A percentile compares a stretch with the other conserved stretches of the same genome.
phyloP scores from a whole-genome alignment of 805 yeast genomes.

The Metschnikowia baotianmanensis region DNA sequence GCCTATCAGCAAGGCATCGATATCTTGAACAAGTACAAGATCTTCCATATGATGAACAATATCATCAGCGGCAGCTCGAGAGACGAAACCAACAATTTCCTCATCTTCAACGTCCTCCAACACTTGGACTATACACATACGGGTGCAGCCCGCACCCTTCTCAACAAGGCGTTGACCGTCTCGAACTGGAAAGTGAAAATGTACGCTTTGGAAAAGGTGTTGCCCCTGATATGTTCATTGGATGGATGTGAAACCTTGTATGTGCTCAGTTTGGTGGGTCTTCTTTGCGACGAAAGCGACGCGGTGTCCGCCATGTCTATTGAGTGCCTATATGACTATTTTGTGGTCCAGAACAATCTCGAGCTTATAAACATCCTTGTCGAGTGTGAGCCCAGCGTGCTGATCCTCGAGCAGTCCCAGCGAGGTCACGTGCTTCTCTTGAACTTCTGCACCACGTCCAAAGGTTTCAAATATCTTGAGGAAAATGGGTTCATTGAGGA shows the following conservation, averaged over 20 bases:
- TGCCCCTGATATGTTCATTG: slow-evolving; percentile 35
- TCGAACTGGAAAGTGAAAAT: slow-evolving; percentile 51
- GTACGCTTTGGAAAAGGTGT: slow-evolving; percentile 55
- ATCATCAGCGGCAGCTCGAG: slow-evolving; percentile 49
- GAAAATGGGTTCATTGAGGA: slow-evolving; percentile 39
- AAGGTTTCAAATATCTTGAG: slow-evolving; percentile 64
- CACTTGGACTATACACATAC: slow-evolving; percentile 59
- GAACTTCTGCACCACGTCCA: slow-evolving; percentile 59
- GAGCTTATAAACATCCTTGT: slow-evolving; percentile 52
- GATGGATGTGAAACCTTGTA: slow-evolving; percentile 46
- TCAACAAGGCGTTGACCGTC: slow-evolving; percentile 62
- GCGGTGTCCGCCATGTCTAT: slow-evolving; percentile 23
- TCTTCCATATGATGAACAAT: slow-evolving; percentile 77
- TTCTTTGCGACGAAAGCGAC: slow-evolving; percentile 57
- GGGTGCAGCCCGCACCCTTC: slow-evolving; percentile 65
- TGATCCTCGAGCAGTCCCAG: slow-evolving; percentile 24
- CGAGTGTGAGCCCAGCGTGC: slow-evolving; percentile 52
- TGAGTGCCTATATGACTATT: slow-evolving; percentile 22
- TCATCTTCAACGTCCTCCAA: slow-evolving; percentile 56
- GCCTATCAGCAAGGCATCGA: slow-evolving; percentile 58
- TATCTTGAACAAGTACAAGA: slow-evolving; percentile 77
- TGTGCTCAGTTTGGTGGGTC: slow-evolving; percentile 56
- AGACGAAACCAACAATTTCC: slow-evolving; percentile 39
- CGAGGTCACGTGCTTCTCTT: slow-evolving; percentile 50
- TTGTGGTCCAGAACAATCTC: slow-evolving; percentile 21